phyloP scores from a whole-genome alignment of 352 stramenopile genomes.

The Globisporangium spinosum region DNA sequence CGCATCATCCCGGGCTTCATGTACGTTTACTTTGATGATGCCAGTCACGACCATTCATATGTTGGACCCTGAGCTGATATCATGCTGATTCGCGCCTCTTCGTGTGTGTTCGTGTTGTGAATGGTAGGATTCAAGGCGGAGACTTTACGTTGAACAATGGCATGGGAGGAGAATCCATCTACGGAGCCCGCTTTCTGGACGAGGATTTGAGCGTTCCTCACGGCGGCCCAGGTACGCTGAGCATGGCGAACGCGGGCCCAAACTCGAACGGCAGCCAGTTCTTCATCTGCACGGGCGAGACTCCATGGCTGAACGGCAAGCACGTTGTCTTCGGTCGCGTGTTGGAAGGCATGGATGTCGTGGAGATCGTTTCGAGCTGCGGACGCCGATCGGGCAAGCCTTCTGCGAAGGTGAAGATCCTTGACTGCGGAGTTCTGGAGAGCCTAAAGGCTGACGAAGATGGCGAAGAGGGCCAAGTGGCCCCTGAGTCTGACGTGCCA shows the following conservation, averaged over 20 bases:
- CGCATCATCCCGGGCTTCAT: slow-evolving; percentile 95
- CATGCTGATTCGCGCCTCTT: too few species aligned
- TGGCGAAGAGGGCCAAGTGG: slow-evolving; percentile 12
- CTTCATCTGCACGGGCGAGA: slow-evolving; percentile 95
- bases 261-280: slow-evolving; percentile 95
- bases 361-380: slow-evolving; percentile 87
- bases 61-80: background rate
- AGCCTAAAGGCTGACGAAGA: slow-evolving; percentile 14
- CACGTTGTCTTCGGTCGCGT: slow-evolving; percentile 95
- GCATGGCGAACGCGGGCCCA: slow-evolving; percentile 87
- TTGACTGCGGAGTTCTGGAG: slow-evolving; percentile 74
- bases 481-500: slow-evolving; percentile 7
- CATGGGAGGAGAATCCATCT: slow-evolving; percentile 94
- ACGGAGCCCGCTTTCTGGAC: slow-evolving; percentile 90
- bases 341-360: slow-evolving; percentile 87
- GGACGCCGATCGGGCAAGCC: slow-evolving; percentile 87
- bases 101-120: slow-evolving; percentile 13
- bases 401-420: slow-evolving; percentile 86
- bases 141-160: slow-evolving; percentile 94
- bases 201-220: slow-evolving; percentile 86
- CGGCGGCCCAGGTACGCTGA: slow-evolving; percentile 66
- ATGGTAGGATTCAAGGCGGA: slow-evolving; percentile 85
- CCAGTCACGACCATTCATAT: background rate
- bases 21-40: slow-evolving; percentile 31
- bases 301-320: slow-evolving; percentile 95